Percentiles rank a stretch among this genome's conserved stretches.
These are phyloP conservation scores for Creolimax fragrantissima DNA, from an alignment of 78 protist genomes.

Conservation along the genomic window DNA sequence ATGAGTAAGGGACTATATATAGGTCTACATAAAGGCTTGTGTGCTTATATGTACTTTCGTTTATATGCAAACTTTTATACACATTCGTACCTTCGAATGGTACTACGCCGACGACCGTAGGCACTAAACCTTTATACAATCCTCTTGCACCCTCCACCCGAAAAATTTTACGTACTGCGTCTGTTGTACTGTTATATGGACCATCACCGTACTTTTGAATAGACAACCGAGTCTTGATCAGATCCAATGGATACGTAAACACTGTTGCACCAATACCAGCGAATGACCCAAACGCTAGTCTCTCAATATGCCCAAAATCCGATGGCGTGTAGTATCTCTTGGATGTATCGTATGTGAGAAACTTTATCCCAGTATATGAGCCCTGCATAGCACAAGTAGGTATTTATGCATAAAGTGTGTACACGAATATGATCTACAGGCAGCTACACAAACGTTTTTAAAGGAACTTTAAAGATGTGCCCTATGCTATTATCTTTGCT, in stretches of 20 bases:
- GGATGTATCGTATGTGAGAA: conserved; percentile 5
- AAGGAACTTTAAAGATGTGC: too few species aligned
- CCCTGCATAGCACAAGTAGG: not conserved
- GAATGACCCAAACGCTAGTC: not conserved
- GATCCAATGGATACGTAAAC: conserved; percentile 16
- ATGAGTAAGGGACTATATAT: too few species aligned
- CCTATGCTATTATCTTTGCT: too few species aligned
- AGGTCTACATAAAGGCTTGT: not conserved
- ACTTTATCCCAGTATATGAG: conserved; percentile 23
- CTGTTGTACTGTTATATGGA: not conserved
- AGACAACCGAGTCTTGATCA: not conserved
- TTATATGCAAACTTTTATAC: not conserved
- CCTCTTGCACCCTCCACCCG: conserved; percentile 14
- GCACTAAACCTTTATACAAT: not conserved
- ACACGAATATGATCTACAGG: too few species aligned
- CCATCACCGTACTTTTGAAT: not conserved
- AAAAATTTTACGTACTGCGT: not conserved
- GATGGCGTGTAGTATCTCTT: not conserved
- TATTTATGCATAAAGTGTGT: too few species aligned
- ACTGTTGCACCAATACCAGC: conserved; percentile 21
- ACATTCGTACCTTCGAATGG: conserved; percentile 20
- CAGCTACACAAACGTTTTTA: too few species aligned
- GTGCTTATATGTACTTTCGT: not conserved
- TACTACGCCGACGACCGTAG: conserved; percentile 28
- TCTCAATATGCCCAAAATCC: not conserved